Percentiles rank a stretch among this genome's conserved stretches.
Evolutionary conservation across 768 basidiomycete species (phyloP).

Genomic region (Collybiopsis luxurians): DNA sequence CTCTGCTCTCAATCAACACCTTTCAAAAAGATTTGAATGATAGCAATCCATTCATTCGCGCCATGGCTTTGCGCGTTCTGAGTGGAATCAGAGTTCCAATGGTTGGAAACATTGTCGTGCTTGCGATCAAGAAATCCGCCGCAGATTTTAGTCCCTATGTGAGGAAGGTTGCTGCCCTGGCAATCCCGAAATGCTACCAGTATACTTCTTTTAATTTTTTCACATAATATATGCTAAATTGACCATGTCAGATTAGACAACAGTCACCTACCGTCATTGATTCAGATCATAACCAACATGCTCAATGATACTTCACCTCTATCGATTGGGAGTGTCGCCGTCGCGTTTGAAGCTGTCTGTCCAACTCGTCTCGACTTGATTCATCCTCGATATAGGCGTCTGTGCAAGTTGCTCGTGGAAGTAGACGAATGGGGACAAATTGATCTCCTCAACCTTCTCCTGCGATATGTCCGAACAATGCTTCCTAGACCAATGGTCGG

Average conservation of each 20-base stretch:
- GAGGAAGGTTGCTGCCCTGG: slow-evolving; percentile 87
- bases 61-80: slow-evolving; percentile 92
- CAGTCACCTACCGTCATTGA: slow-evolving; percentile 66
- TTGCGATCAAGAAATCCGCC: slow-evolving; percentile 91
- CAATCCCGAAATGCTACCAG: slow-evolving; percentile 85
- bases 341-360: slow-evolving; percentile 86
- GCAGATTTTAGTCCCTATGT: slow-evolving; percentile 94
- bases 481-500: slow-evolving; percentile 56
- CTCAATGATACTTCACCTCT: slow-evolving; percentile 80
- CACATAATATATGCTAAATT: not conserved
- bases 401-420: slow-evolving; percentile 83
- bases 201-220: slow-evolving; percentile 14
- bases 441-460: slow-evolving; percentile 70
- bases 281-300: slow-evolving; percentile 62
- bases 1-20: slow-evolving; percentile 94
- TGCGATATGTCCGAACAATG: slow-evolving; percentile 84
- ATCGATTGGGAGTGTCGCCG: slow-evolving; percentile 80
- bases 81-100: slow-evolving; percentile 89
- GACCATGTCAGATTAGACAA: slow-evolving; percentile 60
- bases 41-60: slow-evolving; percentile 88
- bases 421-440: slow-evolving; percentile 98
- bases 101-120: slow-evolving; percentile 80
- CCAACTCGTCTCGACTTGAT: slow-evolving; percentile 84
- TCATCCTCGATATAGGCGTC: slow-evolving; percentile 82
- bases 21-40: slow-evolving; percentile 97